Evolutionary conservation across 805 yeast species (phyloP), one percentile per base, ranked within the genome.

Genomic region (Yamadazyma takamatsuzukensis): DNA sequence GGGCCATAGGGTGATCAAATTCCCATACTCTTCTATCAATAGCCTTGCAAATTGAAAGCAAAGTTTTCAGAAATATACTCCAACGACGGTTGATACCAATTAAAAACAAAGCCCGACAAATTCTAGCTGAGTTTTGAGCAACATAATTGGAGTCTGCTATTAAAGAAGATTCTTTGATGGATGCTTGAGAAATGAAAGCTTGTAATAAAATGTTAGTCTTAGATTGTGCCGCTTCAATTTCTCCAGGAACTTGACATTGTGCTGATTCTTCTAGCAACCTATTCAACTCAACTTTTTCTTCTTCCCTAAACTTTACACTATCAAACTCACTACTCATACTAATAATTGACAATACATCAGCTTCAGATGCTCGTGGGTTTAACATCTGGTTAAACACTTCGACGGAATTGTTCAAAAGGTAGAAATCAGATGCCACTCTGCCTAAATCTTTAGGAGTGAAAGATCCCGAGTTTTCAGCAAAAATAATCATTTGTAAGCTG

Each of bases 311-410:
- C 47, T 86, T 87, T 29, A 93, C 76, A 34, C 86, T 79, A 49
- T 89, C 97, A 56, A 94, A 93, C 56, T 93, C 99, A 34, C 86
- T 79, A 56, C 96, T 84, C 85, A 83, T 82, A 53, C 95, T 80
- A 30, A 93, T 76, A 75, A 89, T 80, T 0, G 95, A 79, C 13
- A 93, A 56, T 1, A 89, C 80, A 56, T 88, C 97, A 0, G 97
- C 96, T 48, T 88, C 97, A 0, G 95, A 78, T 1, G 96, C 95
- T 13, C 70, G 58, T 2, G 97, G 93, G 38, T 74, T 83, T 56
- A 88, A 71, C 74, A 84, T 74, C 45, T 80, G 83, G 52, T 87
- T 90, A 64, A 93, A 90, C 2, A 88, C 74, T 53, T 93, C 97
- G 24, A 94, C 80, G 18, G 94, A 78, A 44, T 84, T 86, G 53